Base-by-base conservation (phyloP, 257 asterid genomes). In the Solanum sejunctum region DNA sequence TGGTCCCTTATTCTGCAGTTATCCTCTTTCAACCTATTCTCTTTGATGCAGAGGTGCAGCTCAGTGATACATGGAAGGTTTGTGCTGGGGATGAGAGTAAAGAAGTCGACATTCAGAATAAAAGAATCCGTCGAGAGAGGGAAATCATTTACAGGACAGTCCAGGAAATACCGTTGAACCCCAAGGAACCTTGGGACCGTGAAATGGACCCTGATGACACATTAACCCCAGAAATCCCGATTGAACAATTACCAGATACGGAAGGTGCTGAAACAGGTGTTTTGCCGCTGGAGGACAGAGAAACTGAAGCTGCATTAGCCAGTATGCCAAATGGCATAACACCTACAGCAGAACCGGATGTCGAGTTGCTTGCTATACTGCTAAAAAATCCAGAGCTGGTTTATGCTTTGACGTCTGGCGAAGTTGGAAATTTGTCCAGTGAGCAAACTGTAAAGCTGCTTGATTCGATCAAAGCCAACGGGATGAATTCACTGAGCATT, bases 111-210 rank as follows among this genome's bases (percentile, higher is more conserved):
- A 91, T 92, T 87, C 98, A 97, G 91, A 95, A 89, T 80, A 92
- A 89, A 83, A 91, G 99, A 90, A 92, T 88, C 28, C 90, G 86
- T 45, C 96, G 99, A 2, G 99, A 97, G 89, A 92, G 90, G 84
- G 99, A 95, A 88, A 91, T 86, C 56, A 61, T 93, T 84, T 95
- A 94, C 91, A 89, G 92, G 88, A 71, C 92, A 75, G 20, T 63
- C 77, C 97, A 86, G 66, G 99, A 97, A 85, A 92, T 97, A 80
- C 99, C 99, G 2, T 84, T 89, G 12, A 71, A 97, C 86, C 99
- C 99, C 20, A 89, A 92, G 82, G 98, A 93, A 86, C 99, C 99
- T 11, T 97, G 99, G 99, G 99, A 97, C 90, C 92, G 86, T 28
- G 99, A 97, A 89, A 95, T 95, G 92, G 99, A 94, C 88, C 91